Evolutionary conservation across 1,284 basidiomycete species (phyloP).

Genomic region (Apiotrichum gracile): DNA sequence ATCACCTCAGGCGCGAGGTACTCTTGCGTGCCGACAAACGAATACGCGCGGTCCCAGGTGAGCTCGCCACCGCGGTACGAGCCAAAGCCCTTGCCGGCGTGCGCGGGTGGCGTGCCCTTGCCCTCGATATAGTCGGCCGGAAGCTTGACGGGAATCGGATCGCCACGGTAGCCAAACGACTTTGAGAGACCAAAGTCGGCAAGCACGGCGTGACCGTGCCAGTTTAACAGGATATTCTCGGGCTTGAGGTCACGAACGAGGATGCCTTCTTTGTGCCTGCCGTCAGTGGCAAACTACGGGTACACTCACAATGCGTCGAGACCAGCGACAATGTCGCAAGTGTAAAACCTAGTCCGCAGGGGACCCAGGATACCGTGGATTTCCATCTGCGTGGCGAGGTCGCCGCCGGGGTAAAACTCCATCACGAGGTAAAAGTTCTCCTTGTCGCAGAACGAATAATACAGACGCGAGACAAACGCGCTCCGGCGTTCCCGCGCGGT

Average conservation of each 20-base stretch:
- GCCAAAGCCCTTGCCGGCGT: slow-evolving; percentile 19
- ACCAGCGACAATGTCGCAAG: slow-evolving; percentile 91
- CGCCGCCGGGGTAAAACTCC: slow-evolving; percentile 93
- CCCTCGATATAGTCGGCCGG: slow-evolving; percentile 18
- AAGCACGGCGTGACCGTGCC: slow-evolving; percentile 87
- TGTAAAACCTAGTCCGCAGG: slow-evolving; percentile 90
- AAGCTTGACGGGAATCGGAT: slow-evolving; percentile 30
- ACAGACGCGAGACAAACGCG: slow-evolving; percentile 87
- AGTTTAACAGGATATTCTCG: slow-evolving; percentile 89
- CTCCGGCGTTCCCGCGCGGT: slow-evolving; percentile 59
- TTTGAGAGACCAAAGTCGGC: slow-evolving; percentile 76
- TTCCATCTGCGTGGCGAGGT: slow-evolving; percentile 91
- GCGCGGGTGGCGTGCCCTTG: slow-evolving; percentile 14
- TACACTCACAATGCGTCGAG: slow-evolving; percentile 66
- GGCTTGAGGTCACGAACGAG: slow-evolving; percentile 50
- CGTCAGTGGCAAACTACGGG: background rate
- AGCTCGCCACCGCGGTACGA: slow-evolving; percentile 18
- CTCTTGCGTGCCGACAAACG: slow-evolving; percentile 65
- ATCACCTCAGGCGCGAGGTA: slow-evolving; percentile 90
- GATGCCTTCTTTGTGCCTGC: slow-evolving; percentile 47
- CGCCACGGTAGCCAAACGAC: slow-evolving; percentile 37
- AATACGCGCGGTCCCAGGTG: slow-evolving; percentile 20
- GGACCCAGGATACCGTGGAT: slow-evolving; percentile 87
- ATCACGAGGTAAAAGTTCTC: slow-evolving; percentile 70
- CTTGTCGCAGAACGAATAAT: slow-evolving; percentile 94